Conservation (phyloP, 495 filamentous ascomycete species). For the Mytilinidion resinicola region DNA sequence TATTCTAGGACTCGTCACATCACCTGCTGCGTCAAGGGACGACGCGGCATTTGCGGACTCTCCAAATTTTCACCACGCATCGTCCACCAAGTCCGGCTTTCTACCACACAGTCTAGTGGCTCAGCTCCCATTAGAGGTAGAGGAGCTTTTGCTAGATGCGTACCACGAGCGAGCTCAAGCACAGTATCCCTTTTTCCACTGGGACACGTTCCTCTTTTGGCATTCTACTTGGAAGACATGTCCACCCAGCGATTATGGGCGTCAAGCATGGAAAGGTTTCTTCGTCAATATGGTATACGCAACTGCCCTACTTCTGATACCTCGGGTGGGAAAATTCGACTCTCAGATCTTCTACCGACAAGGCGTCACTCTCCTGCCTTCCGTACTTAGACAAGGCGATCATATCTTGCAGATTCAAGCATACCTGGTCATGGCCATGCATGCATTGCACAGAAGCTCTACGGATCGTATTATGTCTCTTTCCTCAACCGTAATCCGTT, state of each 20-base stretch:
- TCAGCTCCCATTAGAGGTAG: neutral
- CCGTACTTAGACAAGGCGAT: slow-evolving; percentile 1
- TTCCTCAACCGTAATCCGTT: slow-evolving; percentile 4
- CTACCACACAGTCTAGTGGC: neutral
- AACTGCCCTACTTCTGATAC: slow-evolving; percentile 3
- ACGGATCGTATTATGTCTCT: slow-evolving; percentile 11
- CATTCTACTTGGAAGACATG: slow-evolving; percentile 3
- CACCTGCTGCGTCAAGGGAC: neutral
- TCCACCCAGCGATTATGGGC: neutral
- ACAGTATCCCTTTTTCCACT: slow-evolving; percentile 8
- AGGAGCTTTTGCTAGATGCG: slow-evolving; percentile 1
- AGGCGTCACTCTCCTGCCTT: slow-evolving; percentile 4
- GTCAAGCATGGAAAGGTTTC: slow-evolving; percentile 6
- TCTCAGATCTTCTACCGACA: slow-evolving; percentile 6
- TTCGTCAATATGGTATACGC: slow-evolving; percentile 11
- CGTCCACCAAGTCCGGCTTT: neutral
- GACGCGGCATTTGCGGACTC: too few relatives aligned
- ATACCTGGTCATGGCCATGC: slow-evolving; percentile 8
- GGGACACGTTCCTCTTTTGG: slow-evolving; percentile 8
- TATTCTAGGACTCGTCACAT: slow-evolving; percentile 7
- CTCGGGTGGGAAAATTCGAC: neutral
- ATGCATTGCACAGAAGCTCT: slow-evolving; percentile 6
- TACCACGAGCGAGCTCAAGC: slow-evolving; percentile 8
- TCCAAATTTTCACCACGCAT: neutral
- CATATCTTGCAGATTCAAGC: slow-evolving; percentile 9